Percentiles rank a stretch among this genome's conserved stretches.
Evolutionary conservation across 176 grass and related monocot species (phyloP).

Genomic region (Juncus effusus): DNA sequence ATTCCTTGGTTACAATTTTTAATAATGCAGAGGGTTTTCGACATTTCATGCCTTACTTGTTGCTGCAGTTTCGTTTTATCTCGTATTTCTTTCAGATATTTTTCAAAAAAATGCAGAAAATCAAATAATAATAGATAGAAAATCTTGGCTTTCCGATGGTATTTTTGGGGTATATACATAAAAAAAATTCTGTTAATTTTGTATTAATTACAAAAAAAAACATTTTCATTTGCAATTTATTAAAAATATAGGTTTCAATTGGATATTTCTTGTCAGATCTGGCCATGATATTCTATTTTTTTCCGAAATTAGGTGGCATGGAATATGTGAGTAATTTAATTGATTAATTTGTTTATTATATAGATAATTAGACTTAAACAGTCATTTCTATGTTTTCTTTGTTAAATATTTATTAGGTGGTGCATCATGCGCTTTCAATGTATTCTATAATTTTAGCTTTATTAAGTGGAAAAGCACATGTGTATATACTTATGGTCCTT

Average conservation of each 20-base stretch:
- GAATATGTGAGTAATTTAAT: constrained; percentile 67
- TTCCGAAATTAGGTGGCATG: constrained; percentile 79
- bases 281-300: constrained; percentile 55
- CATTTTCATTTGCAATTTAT: background rate
- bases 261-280: constrained; percentile 83
- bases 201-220: background rate
- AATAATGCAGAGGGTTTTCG: constrained; percentile 52
- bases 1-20: background rate
- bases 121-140: constrained; percentile 41
- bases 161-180: constrained; percentile 57
- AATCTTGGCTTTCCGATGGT: constrained; percentile 58
- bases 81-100: constrained; percentile 58
- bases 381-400: background rate
- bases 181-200: background rate
- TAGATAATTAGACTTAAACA: background rate
- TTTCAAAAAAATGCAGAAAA: constrained; percentile 36
- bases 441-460: constrained; percentile 69
- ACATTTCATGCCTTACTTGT: constrained; percentile 69
- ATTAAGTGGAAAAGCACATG: constrained; percentile 64
- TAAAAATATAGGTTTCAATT: constrained; percentile 46
- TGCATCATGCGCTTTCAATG: constrained; percentile 86
- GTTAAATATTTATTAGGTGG: constrained; percentile 39
- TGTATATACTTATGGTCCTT: constrained; percentile 83
- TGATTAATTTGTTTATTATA: background rate
- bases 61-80: constrained; percentile 56